Evolutionary conservation across 768 basidiomycete genomes (phyloP), one percentile per base, ranked within the genome.

Genomic region (Paxillus involutus): DNA sequence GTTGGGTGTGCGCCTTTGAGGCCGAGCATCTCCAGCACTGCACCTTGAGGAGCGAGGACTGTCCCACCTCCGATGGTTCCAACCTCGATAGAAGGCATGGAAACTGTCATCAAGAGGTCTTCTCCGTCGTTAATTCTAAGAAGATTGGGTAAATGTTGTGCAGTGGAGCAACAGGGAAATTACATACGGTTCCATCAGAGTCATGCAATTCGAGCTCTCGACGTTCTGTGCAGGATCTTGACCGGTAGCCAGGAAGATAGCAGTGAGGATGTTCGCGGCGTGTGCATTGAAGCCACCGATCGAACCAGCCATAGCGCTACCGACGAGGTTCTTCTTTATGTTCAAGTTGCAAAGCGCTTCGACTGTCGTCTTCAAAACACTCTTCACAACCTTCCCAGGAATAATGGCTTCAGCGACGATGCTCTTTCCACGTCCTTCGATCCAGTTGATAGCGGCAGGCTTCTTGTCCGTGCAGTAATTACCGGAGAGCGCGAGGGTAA

Each of bases 381-480:
- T 80, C 80, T 86, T 87, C 53, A 99, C 94, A 35, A 94, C 76
- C 59, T 85, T 84, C 0, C 95, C 95, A 0, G 96, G 91, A 32
- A 99, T 75, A 45, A 98, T 80, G 2, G 95, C 94, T 75, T 99
- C 96, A 0, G 94, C 96, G 46, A 98, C 95, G 17, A 99, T 89
- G 50, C 91, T 91, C 88, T 99, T 99, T 24, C 97, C 97, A 40
- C 97, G 80, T 2, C 97, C 97, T 73, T 98, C 96, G 58, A 98
- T 98, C 97, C 97, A 99, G 75, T 98, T 99, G 73, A 99, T 97
- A 43, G 97, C 97, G 10, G 97, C 92, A 0, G 97, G 91, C 76
- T 99, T 99, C 87, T 99, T 99, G 76, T 99, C 97, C 59, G 94
- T 99, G 77, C 97, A 98, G 71, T 98, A 99, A 71, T 99, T 99